Base-by-base conservation (phyloP, 1,139 yeast species). In the Yamadazyma trypodendri region DNA sequence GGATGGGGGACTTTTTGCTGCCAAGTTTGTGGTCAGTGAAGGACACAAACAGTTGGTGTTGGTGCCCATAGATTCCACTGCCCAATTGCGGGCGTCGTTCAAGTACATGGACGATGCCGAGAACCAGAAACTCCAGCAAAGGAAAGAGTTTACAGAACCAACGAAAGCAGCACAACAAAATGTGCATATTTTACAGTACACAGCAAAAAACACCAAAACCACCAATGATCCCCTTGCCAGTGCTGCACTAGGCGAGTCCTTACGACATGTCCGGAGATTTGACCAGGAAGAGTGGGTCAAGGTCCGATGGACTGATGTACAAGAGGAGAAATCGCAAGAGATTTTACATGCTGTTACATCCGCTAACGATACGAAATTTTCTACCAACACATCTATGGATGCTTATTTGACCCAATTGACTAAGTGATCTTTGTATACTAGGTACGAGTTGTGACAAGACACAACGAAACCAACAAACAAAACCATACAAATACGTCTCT, bases 11-110 rank as follows among this genome's bases (percentile, higher is more conserved):
- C 51, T 65, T 14, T 71, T 68, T 39, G 68, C 61, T 6, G 75
- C 64, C 3, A 57, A 60, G 38, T 50, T 68, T 3, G 49, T 58
- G 2, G 45, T 47, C 2, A 36, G 24, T 11, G 52, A 50, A 2
- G 56, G 54, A 4, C 58, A 50, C 32, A 56, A 50, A 34, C 79
- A 75, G 48, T 56, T 89, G 12, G 81, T 85, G 35, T 59, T 90
- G 44, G 62, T 79, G 1, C 88, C 94, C 0, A 68, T 89, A 2
- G 75, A 78, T 35, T 72, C 81, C 17, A 77, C 86, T 0, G 79
- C 84, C 0, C 97, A 90, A 59, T 59, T 92, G 45, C 73, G 96
- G 51, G 94, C 97, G 2, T 76, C 77, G 44, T 88, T 92, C 63
- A 76, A 74, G 46, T 86, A 89, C 55, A 78, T 89, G 37, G 95